Evolutionary conservation across 768 basidiomycete genomes (phyloP).

Genomic region (Rhizopogon vinicolor): DNA sequence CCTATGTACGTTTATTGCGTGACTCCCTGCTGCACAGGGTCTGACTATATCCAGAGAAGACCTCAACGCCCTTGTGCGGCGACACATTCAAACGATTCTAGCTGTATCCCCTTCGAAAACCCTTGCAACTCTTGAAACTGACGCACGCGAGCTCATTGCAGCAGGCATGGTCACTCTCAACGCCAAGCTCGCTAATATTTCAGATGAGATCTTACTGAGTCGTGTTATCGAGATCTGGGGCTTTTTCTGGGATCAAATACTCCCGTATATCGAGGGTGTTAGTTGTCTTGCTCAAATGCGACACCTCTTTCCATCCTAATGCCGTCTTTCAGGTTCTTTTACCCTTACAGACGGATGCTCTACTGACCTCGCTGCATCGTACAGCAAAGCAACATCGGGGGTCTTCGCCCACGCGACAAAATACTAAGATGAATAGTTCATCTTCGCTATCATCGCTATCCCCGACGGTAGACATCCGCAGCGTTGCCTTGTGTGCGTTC

Average conservation of each 20-base stretch:
- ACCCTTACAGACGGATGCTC: constrained; percentile 56
- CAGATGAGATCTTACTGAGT: constrained; percentile 73
- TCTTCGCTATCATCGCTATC: constrained; percentile 25
- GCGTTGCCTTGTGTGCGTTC: constrained; percentile 74
- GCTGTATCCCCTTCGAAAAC: constrained; percentile 73
- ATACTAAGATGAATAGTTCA: constrained; percentile 33
- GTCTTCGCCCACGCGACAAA: constrained; percentile 49
- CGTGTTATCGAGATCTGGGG: constrained; percentile 87
- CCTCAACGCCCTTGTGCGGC: constrained; percentile 74
- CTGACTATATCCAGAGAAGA: constrained; percentile 61
- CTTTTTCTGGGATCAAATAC: constrained; percentile 89
- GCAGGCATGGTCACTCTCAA: constrained; percentile 92
- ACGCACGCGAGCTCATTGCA: constrained; percentile 78
- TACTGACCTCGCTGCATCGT: constrained; percentile 67
- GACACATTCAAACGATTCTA: constrained; percentile 72
- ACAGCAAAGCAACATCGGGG: constrained; percentile 50
- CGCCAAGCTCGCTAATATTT: constrained; percentile 69
- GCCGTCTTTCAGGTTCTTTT: constrained; percentile 41
- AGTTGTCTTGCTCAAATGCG: constrained; percentile 20
- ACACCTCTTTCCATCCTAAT: constrained; percentile 28
- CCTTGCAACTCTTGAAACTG: constrained; percentile 66
- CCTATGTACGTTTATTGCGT: constrained; percentile 58
- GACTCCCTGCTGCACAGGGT: neutral
- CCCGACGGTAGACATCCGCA: constrained; percentile 73
- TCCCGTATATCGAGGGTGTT: constrained; percentile 86